Conservation (phyloP, 1,139 yeast genomes). For the Yarrowia galli region DNA sequence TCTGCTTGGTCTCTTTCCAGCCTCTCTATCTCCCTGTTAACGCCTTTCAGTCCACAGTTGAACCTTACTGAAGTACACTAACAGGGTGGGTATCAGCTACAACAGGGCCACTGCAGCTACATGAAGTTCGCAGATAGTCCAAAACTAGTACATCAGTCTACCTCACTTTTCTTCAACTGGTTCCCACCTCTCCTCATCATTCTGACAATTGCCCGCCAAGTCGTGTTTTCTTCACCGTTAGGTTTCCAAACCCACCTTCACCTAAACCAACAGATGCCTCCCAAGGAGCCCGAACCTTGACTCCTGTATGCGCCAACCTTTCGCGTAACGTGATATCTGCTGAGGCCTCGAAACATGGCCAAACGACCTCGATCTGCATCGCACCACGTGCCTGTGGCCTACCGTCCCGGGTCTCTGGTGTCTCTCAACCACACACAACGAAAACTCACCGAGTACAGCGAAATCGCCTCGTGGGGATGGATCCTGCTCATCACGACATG, state of each 20-base stretch:
- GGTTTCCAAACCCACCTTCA: not conserved
- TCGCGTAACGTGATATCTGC: slow-evolving; percentile 23
- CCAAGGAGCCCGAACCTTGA: not conserved
- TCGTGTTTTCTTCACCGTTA: not conserved
- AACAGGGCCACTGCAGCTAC: not conserved
- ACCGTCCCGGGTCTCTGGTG: not conserved
- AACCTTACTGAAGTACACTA: not conserved
- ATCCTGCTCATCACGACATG: slow-evolving; percentile 24
- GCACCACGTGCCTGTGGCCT: slow-evolving; percentile 36
- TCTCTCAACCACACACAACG: slow-evolving; percentile 25
- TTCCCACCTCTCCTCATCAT: not conserved
- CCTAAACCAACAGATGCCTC: not conserved
- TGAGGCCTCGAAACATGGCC: slow-evolving; percentile 14
- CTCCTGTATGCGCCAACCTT: slow-evolving; percentile 23
- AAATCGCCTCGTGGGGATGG: slow-evolving; percentile 36
- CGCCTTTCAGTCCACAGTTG: not conserved
- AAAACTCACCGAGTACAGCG: slow-evolving; percentile 16
- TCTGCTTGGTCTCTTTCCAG: not conserved
- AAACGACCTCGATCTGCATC: slow-evolving; percentile 38
- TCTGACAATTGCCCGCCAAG: not conserved
- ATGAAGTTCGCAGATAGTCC: too few relatives aligned
- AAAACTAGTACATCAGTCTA: too few relatives aligned
- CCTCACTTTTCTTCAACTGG: not conserved
- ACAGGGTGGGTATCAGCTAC: not conserved
- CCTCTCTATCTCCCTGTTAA: slow-evolving; percentile 4